These are phyloP conservation scores for Cucurbita moschata DNA, from an alignment of 306 rosid genomes.

Conservation along the genomic window DNA sequence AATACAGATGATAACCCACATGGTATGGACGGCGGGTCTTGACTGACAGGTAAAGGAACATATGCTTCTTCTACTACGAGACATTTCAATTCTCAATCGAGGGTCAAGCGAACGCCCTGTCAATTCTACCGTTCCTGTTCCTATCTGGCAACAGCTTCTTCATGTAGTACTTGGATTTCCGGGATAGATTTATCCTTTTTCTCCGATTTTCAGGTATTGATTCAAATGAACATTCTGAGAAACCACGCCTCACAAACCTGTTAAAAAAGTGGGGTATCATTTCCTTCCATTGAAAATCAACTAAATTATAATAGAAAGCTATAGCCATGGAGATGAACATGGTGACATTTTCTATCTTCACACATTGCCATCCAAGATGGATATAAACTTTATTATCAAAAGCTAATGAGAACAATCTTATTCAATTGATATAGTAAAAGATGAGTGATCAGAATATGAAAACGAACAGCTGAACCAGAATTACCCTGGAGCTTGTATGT, in stretches of 20 bases:
- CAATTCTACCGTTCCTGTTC: constrained; percentile 43
- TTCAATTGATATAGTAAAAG: background rate
- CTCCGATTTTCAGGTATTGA: constrained; percentile 62
- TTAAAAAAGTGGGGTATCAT: background rate
- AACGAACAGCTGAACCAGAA: background rate
- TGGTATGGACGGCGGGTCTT: background rate
- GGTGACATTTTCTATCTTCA: background rate
- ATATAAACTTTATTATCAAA: background rate
- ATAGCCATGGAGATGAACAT: background rate
- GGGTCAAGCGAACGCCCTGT: constrained; percentile 22
- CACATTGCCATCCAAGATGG: background rate
- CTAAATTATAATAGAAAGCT: background rate
- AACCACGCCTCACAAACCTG: constrained; percentile 98
- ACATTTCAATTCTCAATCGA: constrained; percentile 4
- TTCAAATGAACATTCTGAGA: constrained; percentile 77
- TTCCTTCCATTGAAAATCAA: background rate
- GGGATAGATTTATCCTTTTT: constrained; percentile 59
- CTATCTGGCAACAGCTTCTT: constrained; percentile 66
- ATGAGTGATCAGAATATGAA: background rate
- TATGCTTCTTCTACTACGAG: background rate
- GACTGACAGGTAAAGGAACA: background rate
- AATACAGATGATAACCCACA: background rate
- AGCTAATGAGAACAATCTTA: background rate
- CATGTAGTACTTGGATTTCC: constrained; percentile 80
- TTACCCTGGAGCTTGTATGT: background rate